phyloP scores from a whole-genome alignment of 2,329 filamentous ascomycete genomes.

The Fusarium sp. region DNA sequence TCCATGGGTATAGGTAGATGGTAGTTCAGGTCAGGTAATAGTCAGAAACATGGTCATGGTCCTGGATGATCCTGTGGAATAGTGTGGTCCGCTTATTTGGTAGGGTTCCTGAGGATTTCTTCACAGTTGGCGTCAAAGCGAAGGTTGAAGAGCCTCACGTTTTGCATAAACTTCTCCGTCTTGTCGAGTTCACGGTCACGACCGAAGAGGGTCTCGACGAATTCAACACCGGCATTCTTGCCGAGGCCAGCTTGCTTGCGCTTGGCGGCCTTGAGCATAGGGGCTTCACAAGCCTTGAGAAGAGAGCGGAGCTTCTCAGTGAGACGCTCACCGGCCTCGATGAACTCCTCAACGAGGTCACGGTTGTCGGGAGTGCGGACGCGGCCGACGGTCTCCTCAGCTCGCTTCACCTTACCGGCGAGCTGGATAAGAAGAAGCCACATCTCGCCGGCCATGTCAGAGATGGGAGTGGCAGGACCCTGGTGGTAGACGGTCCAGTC shows the following conservation, averaged over 20 bases:
- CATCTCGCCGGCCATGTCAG: conserved; percentile 91
- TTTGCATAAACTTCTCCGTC: conserved; percentile 93
- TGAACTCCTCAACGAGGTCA: conserved; percentile 89
- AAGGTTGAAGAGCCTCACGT: conserved; percentile 87
- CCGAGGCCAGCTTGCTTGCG: conserved; percentile 76
- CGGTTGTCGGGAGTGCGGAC: conserved; percentile 79
- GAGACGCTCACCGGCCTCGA: conserved; percentile 87
- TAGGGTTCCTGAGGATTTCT: conserved; percentile 77
- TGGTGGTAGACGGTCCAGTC: conserved; percentile 98
- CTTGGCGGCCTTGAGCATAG: conserved; percentile 93
- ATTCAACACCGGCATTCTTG: conserved; percentile 92
- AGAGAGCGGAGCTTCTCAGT: conserved; percentile 86
- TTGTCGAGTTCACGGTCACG: conserved; percentile 88
- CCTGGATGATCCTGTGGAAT: conserved; percentile 41
- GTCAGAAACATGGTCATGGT: conserved; percentile 41
- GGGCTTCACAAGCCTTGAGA: conserved; percentile 90
- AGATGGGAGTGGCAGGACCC: conserved; percentile 82
- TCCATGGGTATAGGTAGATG: conserved; percentile 40
- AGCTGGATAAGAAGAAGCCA: conserved; percentile 96
- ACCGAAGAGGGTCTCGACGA: conserved; percentile 95
- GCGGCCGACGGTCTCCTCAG: conserved; percentile 78
- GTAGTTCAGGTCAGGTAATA: conserved; percentile 30
- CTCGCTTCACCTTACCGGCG: conserved; percentile 91
- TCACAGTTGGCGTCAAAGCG: conserved; percentile 97
- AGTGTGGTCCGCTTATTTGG: conserved; percentile 56